A percentile compares a stretch with the other conserved stretches of the same genome.
Evolutionary conservation across 164 flowering plant genomes (phyloP).

Genomic region (Magnolia officinalis): DNA sequence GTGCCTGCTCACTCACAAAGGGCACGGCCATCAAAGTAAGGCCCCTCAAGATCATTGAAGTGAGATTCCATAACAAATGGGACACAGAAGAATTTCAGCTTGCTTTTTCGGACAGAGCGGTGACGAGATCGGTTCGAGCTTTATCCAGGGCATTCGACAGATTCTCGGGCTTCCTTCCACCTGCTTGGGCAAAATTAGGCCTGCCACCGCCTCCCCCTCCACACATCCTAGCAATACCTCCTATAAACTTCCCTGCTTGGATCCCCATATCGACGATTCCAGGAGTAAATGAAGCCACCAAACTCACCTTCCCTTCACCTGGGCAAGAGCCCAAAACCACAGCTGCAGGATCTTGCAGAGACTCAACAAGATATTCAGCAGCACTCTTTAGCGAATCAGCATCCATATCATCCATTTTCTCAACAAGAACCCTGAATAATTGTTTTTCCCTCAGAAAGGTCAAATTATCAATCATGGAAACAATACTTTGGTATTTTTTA

Average conservation of each 20-base stretch:
- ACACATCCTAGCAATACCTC: conserved; percentile 80
- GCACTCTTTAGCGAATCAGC: conserved; percentile 89
- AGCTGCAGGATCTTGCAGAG: conserved; percentile 76
- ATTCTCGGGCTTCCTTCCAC: conserved; percentile 90
- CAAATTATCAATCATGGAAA: not conserved
- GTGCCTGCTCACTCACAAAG: not conserved
- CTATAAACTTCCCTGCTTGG: conserved; percentile 87
- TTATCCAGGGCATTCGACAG: conserved; percentile 63
- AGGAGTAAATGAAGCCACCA: conserved; percentile 83
- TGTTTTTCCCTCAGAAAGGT: not conserved
- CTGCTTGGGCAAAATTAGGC: conserved; percentile 97
- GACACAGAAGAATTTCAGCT: conserved; percentile 22
- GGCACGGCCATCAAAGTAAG: not conserved
- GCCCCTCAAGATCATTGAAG: not conserved
- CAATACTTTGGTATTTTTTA: not conserved
- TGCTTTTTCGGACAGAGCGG: conserved; percentile 45
- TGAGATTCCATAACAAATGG: not conserved
- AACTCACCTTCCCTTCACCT: conserved; percentile 80
- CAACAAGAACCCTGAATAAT: conserved; percentile 69
- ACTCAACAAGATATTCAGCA: conserved; percentile 62
- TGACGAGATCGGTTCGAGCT: conserved; percentile 61
- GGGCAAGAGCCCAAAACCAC: conserved; percentile 84
- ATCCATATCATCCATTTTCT: conserved; percentile 78
- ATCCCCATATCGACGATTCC: conserved; percentile 67
- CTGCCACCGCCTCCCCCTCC: conserved; percentile 98